Conservation (phyloP, 2,329 filamentous ascomycete species). For the Fusarium torulosum region DNA sequence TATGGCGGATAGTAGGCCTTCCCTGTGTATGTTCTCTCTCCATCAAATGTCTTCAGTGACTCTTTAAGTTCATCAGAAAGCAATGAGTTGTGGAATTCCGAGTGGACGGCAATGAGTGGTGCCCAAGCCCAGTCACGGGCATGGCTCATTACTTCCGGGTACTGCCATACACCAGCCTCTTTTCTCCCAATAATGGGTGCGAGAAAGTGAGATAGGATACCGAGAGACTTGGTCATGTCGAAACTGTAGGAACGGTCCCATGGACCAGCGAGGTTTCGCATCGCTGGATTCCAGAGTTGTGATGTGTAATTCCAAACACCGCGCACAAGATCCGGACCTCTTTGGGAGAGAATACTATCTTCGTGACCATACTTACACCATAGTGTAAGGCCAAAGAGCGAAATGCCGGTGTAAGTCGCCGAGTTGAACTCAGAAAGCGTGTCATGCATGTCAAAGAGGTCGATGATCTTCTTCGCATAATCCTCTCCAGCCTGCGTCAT, state of each 20-base stretch:
- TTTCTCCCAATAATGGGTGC: slow-evolving; percentile 20
- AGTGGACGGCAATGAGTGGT: slow-evolving; percentile 66
- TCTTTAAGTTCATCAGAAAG: slow-evolving; percentile 56
- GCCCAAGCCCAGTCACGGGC: slow-evolving; percentile 69
- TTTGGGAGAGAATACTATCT: slow-evolving; percentile 58
- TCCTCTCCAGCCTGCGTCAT: slow-evolving; percentile 68
- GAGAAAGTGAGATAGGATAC: slow-evolving; percentile 38
- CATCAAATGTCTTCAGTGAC: slow-evolving; percentile 5
- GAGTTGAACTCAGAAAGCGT: slow-evolving; percentile 72
- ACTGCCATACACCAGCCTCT: slow-evolving; percentile 8
- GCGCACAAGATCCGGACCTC: slow-evolving; percentile 63
- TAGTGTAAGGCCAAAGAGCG: slow-evolving; percentile 65
- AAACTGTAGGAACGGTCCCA: slow-evolving; percentile 73
- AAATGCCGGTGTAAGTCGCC: slow-evolving; percentile 71
- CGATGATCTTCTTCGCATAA: slow-evolving; percentile 66
- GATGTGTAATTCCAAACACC: slow-evolving; percentile 64
- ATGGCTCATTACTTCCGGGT: slow-evolving; percentile 65
- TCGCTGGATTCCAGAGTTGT: slow-evolving; percentile 65
- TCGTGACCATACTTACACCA: slow-evolving; percentile 62
- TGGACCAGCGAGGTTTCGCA: slow-evolving; percentile 70
- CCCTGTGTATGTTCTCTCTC: slow-evolving; percentile 13
- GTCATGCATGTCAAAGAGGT: slow-evolving; percentile 65
- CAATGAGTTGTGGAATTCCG: slow-evolving; percentile 61
- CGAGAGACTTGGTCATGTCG: slow-evolving; percentile 68
- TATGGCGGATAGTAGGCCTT: slow-evolving; percentile 31